These are phyloP conservation scores for Amylostereum areolatum DNA, from an alignment of 1,284 basidiomycete species.

Conservation along the genomic window DNA sequence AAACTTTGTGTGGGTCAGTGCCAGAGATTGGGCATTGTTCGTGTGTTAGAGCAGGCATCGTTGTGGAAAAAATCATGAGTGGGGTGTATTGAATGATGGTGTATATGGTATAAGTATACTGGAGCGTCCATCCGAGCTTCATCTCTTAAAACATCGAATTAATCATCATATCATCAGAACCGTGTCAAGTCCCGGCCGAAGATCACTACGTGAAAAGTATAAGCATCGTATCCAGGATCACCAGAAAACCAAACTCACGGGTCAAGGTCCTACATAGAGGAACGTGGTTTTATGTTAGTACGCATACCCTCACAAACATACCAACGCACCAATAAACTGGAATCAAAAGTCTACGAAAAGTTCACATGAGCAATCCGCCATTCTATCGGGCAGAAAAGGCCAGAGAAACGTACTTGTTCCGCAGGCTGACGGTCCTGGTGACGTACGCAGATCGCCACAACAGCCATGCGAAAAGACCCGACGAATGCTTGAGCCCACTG, in stretches of 20 bases:
- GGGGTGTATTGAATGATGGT: too few species aligned
- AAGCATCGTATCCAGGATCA: neutral
- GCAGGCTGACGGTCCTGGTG: constrained; percentile 68
- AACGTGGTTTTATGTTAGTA: too few species aligned
- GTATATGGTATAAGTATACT: too few species aligned
- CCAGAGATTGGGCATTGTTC: too few species aligned
- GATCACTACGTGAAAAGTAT: constrained; percentile 37
- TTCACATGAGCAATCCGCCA: neutral
- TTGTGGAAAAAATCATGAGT: too few species aligned
- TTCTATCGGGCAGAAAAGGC: neutral
- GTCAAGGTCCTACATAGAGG: too few species aligned
- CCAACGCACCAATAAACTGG: constrained; percentile 62
- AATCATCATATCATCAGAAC: too few species aligned
- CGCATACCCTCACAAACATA: neutral
- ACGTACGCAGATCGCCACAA: constrained; percentile 80
- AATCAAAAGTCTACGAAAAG: constrained; percentile 53
- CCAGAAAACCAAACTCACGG: too few species aligned
- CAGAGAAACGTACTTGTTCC: constrained; percentile 49
- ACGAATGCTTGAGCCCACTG: constrained; percentile 52
- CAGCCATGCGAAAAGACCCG: constrained; percentile 72
- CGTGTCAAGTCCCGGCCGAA: constrained; percentile 79
- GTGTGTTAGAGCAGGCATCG: too few species aligned
- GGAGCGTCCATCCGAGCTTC: too few species aligned
- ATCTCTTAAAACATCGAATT: too few species aligned
- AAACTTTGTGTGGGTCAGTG: too few species aligned